These are phyloP conservation scores for Coemansia umbellata DNA, from an alignment of 192 early-diverging fungal genomes.

Conservation along the genomic window DNA sequence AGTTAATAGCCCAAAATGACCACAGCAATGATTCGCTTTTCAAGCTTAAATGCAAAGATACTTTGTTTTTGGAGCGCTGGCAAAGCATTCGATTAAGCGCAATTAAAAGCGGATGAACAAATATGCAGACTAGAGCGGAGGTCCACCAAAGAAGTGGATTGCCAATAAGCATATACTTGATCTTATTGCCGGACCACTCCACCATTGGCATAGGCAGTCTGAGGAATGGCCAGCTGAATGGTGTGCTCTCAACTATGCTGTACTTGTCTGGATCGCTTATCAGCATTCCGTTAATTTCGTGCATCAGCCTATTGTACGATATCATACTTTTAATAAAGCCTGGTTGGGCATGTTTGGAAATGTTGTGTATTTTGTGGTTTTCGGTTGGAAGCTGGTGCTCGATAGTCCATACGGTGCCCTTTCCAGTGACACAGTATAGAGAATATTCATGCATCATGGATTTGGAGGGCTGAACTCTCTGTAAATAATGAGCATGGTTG, in stretches of 20 bases:
- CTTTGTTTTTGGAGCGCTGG: conserved; percentile 7
- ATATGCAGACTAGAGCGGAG: conserved; percentile 28
- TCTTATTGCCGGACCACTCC: conserved; percentile 64
- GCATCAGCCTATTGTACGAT: conserved; percentile 92
- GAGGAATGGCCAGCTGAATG: conserved; percentile 81
- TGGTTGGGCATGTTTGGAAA: conserved; percentile 48
- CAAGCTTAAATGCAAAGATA: not conserved
- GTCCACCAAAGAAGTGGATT: conserved; percentile 90
- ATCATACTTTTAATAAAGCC: conserved; percentile 73
- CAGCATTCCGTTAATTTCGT: conserved; percentile 88
- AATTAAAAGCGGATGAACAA: conserved; percentile 17
- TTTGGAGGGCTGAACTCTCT: not conserved
- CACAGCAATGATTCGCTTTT: conserved; percentile 12
- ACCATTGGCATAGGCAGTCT: conserved; percentile 81
- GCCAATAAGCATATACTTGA: conserved; percentile 88
- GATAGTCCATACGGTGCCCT: conserved; percentile 82
- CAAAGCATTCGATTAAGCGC: not conserved
- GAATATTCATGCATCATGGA: conserved; percentile 44
- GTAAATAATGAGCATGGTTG: not conserved
- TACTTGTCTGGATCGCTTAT: conserved; percentile 85
- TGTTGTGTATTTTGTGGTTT: conserved; percentile 57
- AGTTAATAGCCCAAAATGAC: conserved; percentile 60
- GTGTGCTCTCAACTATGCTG: conserved; percentile 70
- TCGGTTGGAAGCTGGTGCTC: conserved; percentile 72
- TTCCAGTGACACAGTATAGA: conserved; percentile 43